These are phyloP conservation scores for Gamsiella multidivaricata DNA, from an alignment of 192 early-diverging fungal species.

Conservation along the genomic window DNA sequence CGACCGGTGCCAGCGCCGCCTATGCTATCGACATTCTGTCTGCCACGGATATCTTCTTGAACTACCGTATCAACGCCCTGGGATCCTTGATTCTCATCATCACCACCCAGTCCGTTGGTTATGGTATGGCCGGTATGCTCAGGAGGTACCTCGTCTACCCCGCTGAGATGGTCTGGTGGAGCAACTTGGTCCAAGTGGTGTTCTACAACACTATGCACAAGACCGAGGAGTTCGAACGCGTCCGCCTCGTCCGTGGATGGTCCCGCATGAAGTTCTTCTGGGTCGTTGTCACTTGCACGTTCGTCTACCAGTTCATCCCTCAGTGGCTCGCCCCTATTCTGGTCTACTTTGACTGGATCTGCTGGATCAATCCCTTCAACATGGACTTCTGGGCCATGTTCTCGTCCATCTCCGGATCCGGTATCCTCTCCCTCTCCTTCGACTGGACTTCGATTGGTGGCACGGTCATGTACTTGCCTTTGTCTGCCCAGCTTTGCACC, in stretches of 20 bases:
- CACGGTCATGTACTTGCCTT: conserved; percentile 21
- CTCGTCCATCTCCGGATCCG: conserved; percentile 66
- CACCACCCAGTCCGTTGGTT: conserved; percentile 41
- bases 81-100: conserved; percentile 32
- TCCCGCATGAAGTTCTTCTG: conserved; percentile 51
- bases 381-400: conserved; percentile 49
- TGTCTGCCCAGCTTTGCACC: conserved; percentile 46
- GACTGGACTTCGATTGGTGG: conserved; percentile 69
- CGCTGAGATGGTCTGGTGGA: conserved; percentile 89
- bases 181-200: conserved; percentile 68
- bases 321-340: conserved; percentile 31
- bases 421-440: conserved; percentile 73
- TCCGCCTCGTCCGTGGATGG: conserved; percentile 11
- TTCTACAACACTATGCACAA: conserved; percentile 59
- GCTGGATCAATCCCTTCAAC: conserved; percentile 37
- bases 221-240: conserved; percentile 20
- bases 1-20: conserved; percentile 56
- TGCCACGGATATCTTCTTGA: conserved; percentile 30
- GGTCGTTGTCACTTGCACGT: conserved; percentile 45
- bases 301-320: conserved; percentile 62
- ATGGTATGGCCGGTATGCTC: conserved; percentile 44
- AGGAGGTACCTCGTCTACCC: conserved; percentile 82
- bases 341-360: conserved; percentile 39
- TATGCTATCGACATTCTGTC: conserved; percentile 57
- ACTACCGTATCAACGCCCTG: conserved; percentile 12